Evolutionary conservation across 1,284 basidiomycete genomes (phyloP), one percentile per base, ranked within the genome.

Genomic region (Leccinum fallax): DNA sequence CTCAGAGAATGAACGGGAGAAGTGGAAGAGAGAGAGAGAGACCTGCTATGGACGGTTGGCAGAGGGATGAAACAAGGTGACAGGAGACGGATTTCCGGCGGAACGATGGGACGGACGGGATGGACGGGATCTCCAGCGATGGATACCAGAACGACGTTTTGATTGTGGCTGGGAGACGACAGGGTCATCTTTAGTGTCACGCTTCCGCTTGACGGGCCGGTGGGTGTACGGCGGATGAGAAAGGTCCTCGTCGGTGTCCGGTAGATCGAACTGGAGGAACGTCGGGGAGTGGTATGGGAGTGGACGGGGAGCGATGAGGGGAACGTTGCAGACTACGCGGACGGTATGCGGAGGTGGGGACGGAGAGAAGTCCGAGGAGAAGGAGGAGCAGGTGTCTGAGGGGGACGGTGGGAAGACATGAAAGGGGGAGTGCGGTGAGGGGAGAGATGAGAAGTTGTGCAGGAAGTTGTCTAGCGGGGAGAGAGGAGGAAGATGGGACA

Each of bases 261-360:
- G 87, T 36, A 85, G 76, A 59, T 87, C 85, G 67, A 85, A 87
- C 63, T 86, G 83, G 60, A 89, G 82, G 73, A 88, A 87, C 0
- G 83, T 85, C 21, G 87, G 87, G 6, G 86, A 86, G 62, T 87
- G 85, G 73, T 86, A 88, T 2, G 87, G 87, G 40, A 89, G 81
- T 0, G 87, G 87, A 26, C 83, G 83, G 11, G 87, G 87, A 0
- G 86, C 87, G 64, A 88, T 76, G 54, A 89, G 78, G 21, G 87
- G 87, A 5, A 85, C 84, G 63, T 86, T 82, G 76, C 85, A 87
- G 8, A 87, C 77, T 71, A 85, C 81, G 62, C 83, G 77, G 51
- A 77, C 65, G 24, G 74, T 38, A 38, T 73, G 66, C 6, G 75
- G 74, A 0, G 62, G 19, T 2, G 67, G 71, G 5, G 73, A 66